Percentiles rank a stretch among this genome's conserved stretches.
phyloP scores from a whole-genome alignment of 169 alveolate species.

The Plasmodium berghei region DNA sequence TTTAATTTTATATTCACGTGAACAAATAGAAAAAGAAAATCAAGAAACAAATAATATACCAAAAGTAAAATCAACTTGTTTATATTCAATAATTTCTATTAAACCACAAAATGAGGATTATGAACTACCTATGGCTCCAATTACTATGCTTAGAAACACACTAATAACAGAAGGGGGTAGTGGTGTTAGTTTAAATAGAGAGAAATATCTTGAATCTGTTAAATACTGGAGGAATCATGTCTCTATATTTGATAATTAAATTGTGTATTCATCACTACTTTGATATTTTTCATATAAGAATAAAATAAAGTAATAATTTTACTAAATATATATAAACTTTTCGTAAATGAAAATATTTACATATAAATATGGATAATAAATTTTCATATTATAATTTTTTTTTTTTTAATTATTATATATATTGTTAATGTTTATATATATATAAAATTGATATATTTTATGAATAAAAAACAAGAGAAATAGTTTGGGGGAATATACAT shows the following conservation, averaged over 20 bases:
- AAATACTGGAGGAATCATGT: slow-evolving; percentile 96
- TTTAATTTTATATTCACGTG: slow-evolving; percentile 95
- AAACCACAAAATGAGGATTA: slow-evolving; percentile 83
- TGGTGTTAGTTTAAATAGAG: slow-evolving; percentile 95
- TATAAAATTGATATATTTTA: too few relatives aligned
- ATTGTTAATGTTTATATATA: too few relatives aligned
- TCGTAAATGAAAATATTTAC: too few relatives aligned
- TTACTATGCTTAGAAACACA: slow-evolving; percentile 97
- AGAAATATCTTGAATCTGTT: slow-evolving; percentile 93
- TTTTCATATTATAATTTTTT: too few relatives aligned
- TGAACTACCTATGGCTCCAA: slow-evolving; percentile 98
- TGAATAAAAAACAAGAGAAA: too few relatives aligned
- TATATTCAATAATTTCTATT: slow-evolving; percentile 81
- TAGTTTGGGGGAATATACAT: too few relatives aligned
- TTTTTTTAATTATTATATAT: too few relatives aligned
- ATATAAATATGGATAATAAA: too few relatives aligned
- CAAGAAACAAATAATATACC: slow-evolving; percentile 69
- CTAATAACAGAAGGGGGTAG: slow-evolving; percentile 98
- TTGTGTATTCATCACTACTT: not conserved
- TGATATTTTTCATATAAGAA: not conserved
- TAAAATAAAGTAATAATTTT: too few relatives aligned
- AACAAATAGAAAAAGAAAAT: slow-evolving; percentile 94
- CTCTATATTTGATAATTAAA: slow-evolving; percentile 80
- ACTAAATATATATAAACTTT: not conserved
- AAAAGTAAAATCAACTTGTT: slow-evolving; percentile 51